A percentile compares a stretch with the other conserved stretches of the same genome.
Evolutionary conservation across 305 asterid genomes (phyloP).

Genomic region (Fraxinus latifolia): DNA sequence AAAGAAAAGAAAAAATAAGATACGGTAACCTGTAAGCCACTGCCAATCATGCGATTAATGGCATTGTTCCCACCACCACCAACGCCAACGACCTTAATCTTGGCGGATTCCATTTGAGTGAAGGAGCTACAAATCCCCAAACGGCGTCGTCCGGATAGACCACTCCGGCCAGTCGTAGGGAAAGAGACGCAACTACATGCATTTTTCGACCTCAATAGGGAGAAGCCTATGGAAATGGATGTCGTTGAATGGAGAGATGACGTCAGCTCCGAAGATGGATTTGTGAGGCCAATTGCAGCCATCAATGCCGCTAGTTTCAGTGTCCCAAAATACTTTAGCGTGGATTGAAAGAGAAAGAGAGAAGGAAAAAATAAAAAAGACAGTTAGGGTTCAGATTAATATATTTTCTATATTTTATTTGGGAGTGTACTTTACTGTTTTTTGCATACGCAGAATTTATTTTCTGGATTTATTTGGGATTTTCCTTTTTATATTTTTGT

Average conservation of each 20-base stretch:
- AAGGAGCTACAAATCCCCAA: slow-evolving; percentile 53
- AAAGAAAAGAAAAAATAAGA: not conserved
- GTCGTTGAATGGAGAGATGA: slow-evolving; percentile 45
- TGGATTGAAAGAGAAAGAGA: not conserved
- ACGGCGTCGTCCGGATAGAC: slow-evolving; percentile 35
- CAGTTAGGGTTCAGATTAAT: slow-evolving; percentile 1
- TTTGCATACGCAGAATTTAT: not conserved
- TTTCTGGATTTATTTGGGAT: not conserved
- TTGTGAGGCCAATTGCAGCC: slow-evolving; percentile 50
- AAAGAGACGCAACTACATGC: slow-evolving; percentile 30
- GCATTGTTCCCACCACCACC: slow-evolving; percentile 99
- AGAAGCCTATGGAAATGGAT: slow-evolving; percentile 32
- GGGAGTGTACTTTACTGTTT: not conserved
- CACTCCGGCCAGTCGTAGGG: slow-evolving; percentile 40
- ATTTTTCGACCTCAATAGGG: slow-evolving; percentile 43
- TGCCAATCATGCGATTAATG: slow-evolving; percentile 91
- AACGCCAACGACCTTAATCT: slow-evolving; percentile 87
- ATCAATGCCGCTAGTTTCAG: slow-evolving; percentile 22
- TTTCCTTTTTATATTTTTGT: not conserved
- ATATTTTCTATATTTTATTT: not conserved
- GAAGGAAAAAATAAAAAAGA: not conserved
- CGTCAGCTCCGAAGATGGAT: slow-evolving; percentile 44
- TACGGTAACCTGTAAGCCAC: slow-evolving; percentile 70
- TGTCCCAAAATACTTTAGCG: not conserved
- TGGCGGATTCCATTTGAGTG: slow-evolving; percentile 65